A percentile compares a stretch with the other conserved stretches of the same genome.
phyloP scores from a whole-genome alignment of 179 eudicot species.

The Amaranthus tricolor region DNA sequence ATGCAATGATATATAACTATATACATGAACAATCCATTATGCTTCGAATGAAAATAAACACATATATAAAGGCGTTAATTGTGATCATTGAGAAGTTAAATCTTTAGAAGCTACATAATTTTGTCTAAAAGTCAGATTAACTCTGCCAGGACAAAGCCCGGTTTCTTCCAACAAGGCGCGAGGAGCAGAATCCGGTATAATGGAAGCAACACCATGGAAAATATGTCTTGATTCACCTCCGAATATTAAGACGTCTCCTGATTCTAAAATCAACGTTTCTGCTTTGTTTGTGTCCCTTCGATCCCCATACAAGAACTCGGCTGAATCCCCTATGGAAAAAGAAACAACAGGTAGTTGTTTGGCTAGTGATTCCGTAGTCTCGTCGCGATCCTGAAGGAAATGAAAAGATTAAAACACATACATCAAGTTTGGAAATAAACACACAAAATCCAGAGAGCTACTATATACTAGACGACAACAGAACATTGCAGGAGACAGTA shows the following conservation, averaged over 20 bases:
- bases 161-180: slow-evolving; percentile 29
- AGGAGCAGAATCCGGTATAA: slow-evolving; percentile 54
- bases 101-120: neutral
- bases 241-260: slow-evolving; percentile 79
- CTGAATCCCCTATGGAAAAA: slow-evolving; percentile 64
- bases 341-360: slow-evolving; percentile 70
- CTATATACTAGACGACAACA: neutral
- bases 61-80: neutral
- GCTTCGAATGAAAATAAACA: neutral
- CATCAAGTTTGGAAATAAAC: neutral
- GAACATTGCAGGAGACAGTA: neutral
- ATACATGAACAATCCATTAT: neutral
- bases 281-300: slow-evolving; percentile 39
- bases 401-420: neutral
- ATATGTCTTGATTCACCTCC: slow-evolving; percentile 67
- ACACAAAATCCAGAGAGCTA: neutral
- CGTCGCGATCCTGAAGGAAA: slow-evolving; percentile 62
- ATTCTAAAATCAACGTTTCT: slow-evolving; percentile 51
- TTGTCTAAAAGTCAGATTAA: slow-evolving; percentile 73
- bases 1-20: neutral
- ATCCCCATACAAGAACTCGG: slow-evolving; percentile 66
- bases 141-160: slow-evolving; percentile 51
- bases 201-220: slow-evolving; percentile 55
- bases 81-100: neutral
- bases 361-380: slow-evolving; percentile 47